Base-by-base conservation (phyloP, 345 rosid species). In the Psidium friedrichsthalianum region DNA sequence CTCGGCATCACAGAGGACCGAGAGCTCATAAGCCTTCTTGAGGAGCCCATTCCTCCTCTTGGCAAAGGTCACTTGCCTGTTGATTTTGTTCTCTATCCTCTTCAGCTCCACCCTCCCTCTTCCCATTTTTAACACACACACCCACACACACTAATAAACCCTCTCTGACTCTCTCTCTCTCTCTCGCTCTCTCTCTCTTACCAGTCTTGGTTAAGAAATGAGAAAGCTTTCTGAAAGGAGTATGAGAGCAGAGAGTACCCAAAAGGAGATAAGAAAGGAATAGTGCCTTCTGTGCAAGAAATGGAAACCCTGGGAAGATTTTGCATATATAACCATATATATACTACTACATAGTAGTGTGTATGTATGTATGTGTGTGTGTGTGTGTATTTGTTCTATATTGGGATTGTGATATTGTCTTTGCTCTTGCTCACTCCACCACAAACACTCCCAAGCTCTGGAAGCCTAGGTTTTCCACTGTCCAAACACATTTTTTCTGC, bases 41-140 rank as follows among this genome's bases (percentile, higher is more conserved):
- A 93, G 94, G 54, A 93, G 90, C 18, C 95, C 95, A 89, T 93
- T 93, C 90, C 95, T 92, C 86, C 95, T 93, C 94, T 93, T 93
- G 7, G 94, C 90, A 88, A 93, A 93, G 1, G 95, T 93, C 52
- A 93, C 95, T 36, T 93, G 95, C 89, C 94, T 92, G 89, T 93
- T 93, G 58, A 92, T 91, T 90, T 93, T 92, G 89, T 93, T 93
- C 89, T 93, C 95, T 87, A 93, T 92, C 74, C 93, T 92, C 89
- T 93, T 93, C 88, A 93, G 85, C 90, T 92, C 93, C 56, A 93
- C 95, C 89, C 86, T 93, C 76, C 95, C 95, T 86, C 95, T 93
- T 27, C 95, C 95, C 95, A 93, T 93, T 3, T 80, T 84, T 42
- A 29, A 10, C 32, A 56, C 85, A 29, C 56, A 29, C 57, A 51